Base-by-base conservation (phyloP, 768 basidiomycete genomes). In the Tephrocybe sp. region DNA sequence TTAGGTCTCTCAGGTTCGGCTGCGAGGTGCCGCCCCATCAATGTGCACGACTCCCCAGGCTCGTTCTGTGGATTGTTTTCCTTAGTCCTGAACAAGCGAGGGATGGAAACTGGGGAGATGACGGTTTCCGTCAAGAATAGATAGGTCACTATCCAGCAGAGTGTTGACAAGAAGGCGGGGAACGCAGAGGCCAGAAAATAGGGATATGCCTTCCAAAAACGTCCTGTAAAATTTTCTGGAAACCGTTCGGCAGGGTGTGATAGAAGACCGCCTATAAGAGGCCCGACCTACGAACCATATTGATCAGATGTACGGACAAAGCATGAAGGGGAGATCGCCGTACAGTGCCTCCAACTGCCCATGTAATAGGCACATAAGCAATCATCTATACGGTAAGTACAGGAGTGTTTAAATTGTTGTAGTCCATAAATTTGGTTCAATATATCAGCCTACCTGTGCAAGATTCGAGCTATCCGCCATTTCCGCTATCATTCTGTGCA, bases 381-480 rank as follows among this genome's bases (percentile, higher is more conserved):
- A 84, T 86, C 6, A 83, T 76, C 75, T 76, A 34, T 13, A n/a
- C n/a, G n/a, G n/a, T n/a, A n/a, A n/a, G n/a, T n/a, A n/a, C n/a
- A n/a, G n/a, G n/a, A n/a, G n/a, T n/a, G n/a, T n/a, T n/a, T n/a
- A n/a, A n/a, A n/a, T n/a, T n/a, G n/a, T n/a, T n/a, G n/a, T n/a
- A n/a, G n/a, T n/a, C n/a, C n/a, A n/a, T n/a, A n/a, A n/a, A n/a
- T n/a, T n/a, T n/a, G n/a, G n/a, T n/a, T n/a, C n/a, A n/a, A n/a
- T n/a, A n/a, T n/a, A n/a, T n/a, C n/a, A n/a, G n/a, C n/a, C n/a
- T 55, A 72, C 87, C 60, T 76, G 75, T 5, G 86, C 73, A 35
- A 89, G 72, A 63, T 87, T 89, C 0, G 84, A 82, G 0, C 78
- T 67, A 56, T 90, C 87, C 1, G 87, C 87, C 55, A 90, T 73